Percentiles rank a stretch among this genome's conserved stretches.
These are phyloP conservation scores for Geum urbanum DNA, from an alignment of 306 rosid genomes.

Conservation along the genomic window DNA sequence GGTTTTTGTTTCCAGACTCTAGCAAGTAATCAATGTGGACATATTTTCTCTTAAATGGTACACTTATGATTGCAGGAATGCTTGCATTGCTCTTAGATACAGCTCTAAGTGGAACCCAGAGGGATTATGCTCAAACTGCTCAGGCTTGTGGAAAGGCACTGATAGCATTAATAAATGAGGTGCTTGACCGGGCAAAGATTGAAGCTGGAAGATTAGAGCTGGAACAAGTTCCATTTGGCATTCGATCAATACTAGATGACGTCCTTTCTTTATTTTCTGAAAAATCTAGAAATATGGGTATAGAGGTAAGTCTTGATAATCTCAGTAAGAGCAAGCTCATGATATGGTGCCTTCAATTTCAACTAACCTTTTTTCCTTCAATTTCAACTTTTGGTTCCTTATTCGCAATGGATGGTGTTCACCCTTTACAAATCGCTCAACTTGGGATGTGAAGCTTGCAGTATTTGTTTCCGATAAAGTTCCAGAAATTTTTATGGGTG, in stretches of 20 bases:
- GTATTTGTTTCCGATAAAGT: constrained; percentile 95
- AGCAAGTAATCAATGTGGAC: not conserved
- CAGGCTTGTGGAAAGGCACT: constrained; percentile 94
- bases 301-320: constrained; percentile 58
- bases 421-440: constrained; percentile 21
- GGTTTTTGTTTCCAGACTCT: constrained; percentile 10
- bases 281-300: constrained; percentile 83
- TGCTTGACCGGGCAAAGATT: constrained; percentile 95
- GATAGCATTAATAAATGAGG: constrained; percentile 87
- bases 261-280: constrained; percentile 96
- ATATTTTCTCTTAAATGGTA: constrained; percentile 15
- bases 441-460: constrained; percentile 68
- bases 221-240: constrained; percentile 89
- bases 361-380: constrained; percentile 7
- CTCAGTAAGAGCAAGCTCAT: not conserved
- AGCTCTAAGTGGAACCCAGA: constrained; percentile 84
- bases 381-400: constrained; percentile 9
- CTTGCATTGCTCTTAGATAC: constrained; percentile 91
- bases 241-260: constrained; percentile 88
- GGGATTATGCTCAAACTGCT: constrained; percentile 95
- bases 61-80: constrained; percentile 63
- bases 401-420: constrained; percentile 22
- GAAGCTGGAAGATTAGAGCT: constrained; percentile 96
- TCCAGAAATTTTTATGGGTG: constrained; percentile 82
- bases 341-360: not conserved